Conservation (phyloP, 768 basidiomycete genomes). For the Hydnomerulius pinastri region DNA sequence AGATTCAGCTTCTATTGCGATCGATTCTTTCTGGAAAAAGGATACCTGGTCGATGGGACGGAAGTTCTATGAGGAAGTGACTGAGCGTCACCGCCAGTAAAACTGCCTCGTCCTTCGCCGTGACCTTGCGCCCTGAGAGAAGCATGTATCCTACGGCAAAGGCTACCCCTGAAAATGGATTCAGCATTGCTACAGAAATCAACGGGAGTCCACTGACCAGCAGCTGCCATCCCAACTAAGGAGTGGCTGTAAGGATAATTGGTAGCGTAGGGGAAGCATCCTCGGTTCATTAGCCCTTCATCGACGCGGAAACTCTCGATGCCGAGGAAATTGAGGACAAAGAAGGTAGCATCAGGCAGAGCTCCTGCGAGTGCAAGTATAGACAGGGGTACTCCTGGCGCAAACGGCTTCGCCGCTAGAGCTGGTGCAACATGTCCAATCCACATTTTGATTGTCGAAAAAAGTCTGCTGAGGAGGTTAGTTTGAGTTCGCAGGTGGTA, state of each 20-base stretch:
- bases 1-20: neutral
- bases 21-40: neutral
- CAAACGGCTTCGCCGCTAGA: too few relatives aligned
- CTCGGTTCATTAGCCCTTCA: slow-evolving; percentile 13
- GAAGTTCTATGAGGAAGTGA: slow-evolving; percentile 33
- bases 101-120: slow-evolving; percentile 17
- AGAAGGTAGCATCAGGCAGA: slow-evolving; percentile 29
- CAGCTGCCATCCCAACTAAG: too few relatives aligned
- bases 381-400: too few relatives aligned
- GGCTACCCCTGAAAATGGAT: slow-evolving; percentile 20
- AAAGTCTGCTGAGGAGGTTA: too few relatives aligned
- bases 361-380: slow-evolving; percentile 31
- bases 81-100: slow-evolving; percentile 22
- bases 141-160: slow-evolving; percentile 21
- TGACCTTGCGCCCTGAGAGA: slow-evolving; percentile 17
- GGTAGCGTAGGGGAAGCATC: slow-evolving; percentile 36
- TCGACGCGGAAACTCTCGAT: slow-evolving; percentile 31
- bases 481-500: too few relatives aligned
- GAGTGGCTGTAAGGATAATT: slow-evolving; percentile 36
- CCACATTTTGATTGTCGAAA: too few relatives aligned
- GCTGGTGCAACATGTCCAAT: too few relatives aligned
- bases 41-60: slow-evolving; percentile 28
- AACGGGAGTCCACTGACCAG: too few relatives aligned
- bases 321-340: slow-evolving; percentile 28
- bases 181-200: too few relatives aligned